Evolutionary conservation across 2,329 filamentous ascomycete genomes (phyloP).

Genomic region (Fusarium acutatum): DNA sequence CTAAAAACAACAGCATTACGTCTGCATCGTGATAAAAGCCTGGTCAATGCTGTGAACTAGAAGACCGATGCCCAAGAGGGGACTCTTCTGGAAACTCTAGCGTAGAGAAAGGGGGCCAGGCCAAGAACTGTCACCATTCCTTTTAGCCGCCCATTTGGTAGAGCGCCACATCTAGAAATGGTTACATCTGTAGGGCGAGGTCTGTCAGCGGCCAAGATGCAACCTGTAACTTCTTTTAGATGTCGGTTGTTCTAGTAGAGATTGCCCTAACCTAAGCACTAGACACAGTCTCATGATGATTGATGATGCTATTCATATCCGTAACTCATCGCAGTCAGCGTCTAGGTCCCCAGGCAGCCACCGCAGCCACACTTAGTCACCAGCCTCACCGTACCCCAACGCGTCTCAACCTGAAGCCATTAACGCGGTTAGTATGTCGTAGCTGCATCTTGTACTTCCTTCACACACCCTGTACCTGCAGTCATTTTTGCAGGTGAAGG

Average conservation of each 20-base stretch:
- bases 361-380: conserved; percentile 12
- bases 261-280: background rate
- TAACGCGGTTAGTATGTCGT: conserved; percentile 19
- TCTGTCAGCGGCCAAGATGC: background rate
- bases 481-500: background rate
- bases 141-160: background rate
- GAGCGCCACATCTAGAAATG: conserved; percentile 26
- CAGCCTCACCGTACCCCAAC: background rate
- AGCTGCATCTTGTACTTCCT: conserved; percentile 3
- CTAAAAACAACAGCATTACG: conserved; percentile 31
- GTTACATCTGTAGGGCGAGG: background rate
- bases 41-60: conserved; percentile 29
- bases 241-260: background rate
- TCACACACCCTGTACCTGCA: conserved; percentile 9
- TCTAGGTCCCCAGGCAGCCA: background rate
- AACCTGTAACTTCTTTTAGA: background rate
- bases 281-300: background rate
- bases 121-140: background rate
- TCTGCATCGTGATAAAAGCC: conserved; percentile 20
- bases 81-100: conserved; percentile 27
- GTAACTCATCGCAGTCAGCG: background rate
- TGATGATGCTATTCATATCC: background rate
- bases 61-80: background rate
- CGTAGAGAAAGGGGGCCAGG: background rate
- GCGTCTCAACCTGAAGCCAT: conserved; percentile 17